Evolutionary conservation across 495 filamentous ascomycete species (phyloP).

Genomic region (Neurospora sp.): DNA sequence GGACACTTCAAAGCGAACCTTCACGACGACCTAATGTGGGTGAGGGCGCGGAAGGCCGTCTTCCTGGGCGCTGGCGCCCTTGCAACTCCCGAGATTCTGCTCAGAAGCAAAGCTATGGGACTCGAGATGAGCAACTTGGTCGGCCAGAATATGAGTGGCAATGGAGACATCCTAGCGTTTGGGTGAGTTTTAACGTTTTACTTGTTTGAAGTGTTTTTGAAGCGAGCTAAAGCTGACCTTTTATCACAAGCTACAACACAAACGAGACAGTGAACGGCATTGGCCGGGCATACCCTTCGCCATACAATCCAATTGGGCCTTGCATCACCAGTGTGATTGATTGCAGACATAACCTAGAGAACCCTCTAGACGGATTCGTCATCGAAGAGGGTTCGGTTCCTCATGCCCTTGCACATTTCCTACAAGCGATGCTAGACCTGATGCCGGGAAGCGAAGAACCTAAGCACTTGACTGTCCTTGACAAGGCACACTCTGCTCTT

Average conservation of each 20-base stretch:
- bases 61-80: slow-evolving; percentile 53
- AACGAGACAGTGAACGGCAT: slow-evolving; percentile 46
- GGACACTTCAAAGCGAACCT: slow-evolving; percentile 46
- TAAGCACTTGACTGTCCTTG: slow-evolving; percentile 23
- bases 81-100: slow-evolving; percentile 56
- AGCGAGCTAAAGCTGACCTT: background rate
- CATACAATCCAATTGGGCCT: slow-evolving; percentile 48
- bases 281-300: slow-evolving; percentile 35
- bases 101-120: slow-evolving; percentile 51
- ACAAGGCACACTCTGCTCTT: slow-evolving; percentile 34
- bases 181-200: slow-evolving; percentile 28
- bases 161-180: slow-evolving; percentile 57
- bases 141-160: slow-evolving; percentile 56
- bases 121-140: slow-evolving; percentile 46
- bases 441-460: slow-evolving; percentile 43
- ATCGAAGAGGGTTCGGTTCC: slow-evolving; percentile 58
- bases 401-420: slow-evolving; percentile 41
- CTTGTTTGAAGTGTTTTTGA: background rate
- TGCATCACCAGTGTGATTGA: slow-evolving; percentile 58
- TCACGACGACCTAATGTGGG: slow-evolving; percentile 57
- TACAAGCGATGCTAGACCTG: slow-evolving; percentile 47
- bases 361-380: slow-evolving; percentile 53
- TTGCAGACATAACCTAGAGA: slow-evolving; percentile 39
- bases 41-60: slow-evolving; percentile 49
- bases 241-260: slow-evolving; percentile 43